These are phyloP conservation scores for Paecilomyces dactylethromorphus DNA, from an alignment of 2,329 filamentous ascomycete species.

Conservation along the genomic window DNA sequence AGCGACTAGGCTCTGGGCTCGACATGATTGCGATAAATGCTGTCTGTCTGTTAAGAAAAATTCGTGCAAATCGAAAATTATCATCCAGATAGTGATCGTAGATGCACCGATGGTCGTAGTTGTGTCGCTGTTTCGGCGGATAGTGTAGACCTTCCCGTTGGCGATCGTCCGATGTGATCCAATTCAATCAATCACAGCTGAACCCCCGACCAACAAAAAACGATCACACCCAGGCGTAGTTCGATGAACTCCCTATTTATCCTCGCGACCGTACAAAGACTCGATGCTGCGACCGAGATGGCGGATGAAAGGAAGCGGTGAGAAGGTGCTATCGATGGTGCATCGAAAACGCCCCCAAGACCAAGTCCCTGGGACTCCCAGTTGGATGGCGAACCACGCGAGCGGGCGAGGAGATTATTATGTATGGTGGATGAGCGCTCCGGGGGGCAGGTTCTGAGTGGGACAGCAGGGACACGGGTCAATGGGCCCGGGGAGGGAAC, in stretches of 20 bases:
- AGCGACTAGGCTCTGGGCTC: neutral
- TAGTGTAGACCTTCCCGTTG: neutral
- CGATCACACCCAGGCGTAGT: neutral
- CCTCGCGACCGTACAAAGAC: neutral
- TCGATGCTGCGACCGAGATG: neutral
- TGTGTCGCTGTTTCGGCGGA: neutral
- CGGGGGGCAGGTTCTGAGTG: neutral
- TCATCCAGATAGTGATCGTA: neutral
- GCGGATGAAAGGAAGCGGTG: neutral
- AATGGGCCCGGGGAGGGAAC: neutral
- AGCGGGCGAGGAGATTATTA: neutral
- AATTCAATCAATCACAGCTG: neutral
- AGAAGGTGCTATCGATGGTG: neutral
- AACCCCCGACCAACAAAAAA: neutral
- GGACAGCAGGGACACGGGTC: neutral
- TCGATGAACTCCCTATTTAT: neutral
- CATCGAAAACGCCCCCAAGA: neutral
- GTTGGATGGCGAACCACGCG: neutral
- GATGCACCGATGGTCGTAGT: neutral
- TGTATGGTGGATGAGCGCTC: neutral
- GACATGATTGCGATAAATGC: neutral
- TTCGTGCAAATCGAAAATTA: neutral
- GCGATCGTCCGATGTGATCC: neutral
- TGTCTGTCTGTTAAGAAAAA: neutral
- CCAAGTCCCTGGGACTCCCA: neutral